Evolutionary conservation across 225 moss, liverwort and hornwort species (phyloP).

Genomic region (Asterella californica): DNA sequence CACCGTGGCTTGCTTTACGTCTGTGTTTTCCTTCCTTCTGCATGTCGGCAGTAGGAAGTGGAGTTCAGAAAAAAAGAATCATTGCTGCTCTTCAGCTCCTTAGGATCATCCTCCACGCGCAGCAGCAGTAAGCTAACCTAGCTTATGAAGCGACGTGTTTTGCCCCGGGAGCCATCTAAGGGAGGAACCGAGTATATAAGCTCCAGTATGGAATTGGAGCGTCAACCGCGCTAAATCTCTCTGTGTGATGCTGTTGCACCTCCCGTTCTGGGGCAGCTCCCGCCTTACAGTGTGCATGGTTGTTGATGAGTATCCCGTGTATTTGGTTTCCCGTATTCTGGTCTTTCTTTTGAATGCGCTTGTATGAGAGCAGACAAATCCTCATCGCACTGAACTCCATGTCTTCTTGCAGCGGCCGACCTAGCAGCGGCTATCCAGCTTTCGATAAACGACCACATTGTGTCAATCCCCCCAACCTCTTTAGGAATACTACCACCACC

Average conservation of each 20-base stretch:
- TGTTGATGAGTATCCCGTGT: not conserved
- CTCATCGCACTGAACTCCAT: not conserved
- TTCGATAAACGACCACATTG: slow-evolving; percentile 80
- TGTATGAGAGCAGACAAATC: not conserved
- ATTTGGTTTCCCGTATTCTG: not conserved
- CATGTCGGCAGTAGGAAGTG: slow-evolving; percentile 19
- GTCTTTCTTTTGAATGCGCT: not conserved
- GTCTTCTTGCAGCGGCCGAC: slow-evolving; percentile 74
- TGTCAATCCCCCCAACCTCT: slow-evolving; percentile 62
- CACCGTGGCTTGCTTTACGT: slow-evolving; percentile 32
- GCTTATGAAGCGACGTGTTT: slow-evolving; percentile 10
- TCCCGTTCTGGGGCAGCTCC: not conserved
- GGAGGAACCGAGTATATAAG: not conserved
- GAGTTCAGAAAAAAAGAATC: not conserved
- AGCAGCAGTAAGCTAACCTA: slow-evolving; percentile 4
- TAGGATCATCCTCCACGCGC: slow-evolving; percentile 21
- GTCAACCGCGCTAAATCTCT: not conserved
- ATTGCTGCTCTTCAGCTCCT: slow-evolving; percentile 22
- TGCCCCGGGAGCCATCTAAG: not conserved
- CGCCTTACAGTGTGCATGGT: not conserved
- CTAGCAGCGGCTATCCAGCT: slow-evolving; percentile 96
- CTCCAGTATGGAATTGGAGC: slow-evolving; percentile 10
- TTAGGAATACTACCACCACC: slow-evolving; percentile 69
- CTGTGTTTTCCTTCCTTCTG: slow-evolving; percentile 22
- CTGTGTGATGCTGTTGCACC: not conserved